Base-by-base conservation (phyloP, 2,329 filamentous ascomycete species). In the Pseudocercospora eumusae region DNA sequence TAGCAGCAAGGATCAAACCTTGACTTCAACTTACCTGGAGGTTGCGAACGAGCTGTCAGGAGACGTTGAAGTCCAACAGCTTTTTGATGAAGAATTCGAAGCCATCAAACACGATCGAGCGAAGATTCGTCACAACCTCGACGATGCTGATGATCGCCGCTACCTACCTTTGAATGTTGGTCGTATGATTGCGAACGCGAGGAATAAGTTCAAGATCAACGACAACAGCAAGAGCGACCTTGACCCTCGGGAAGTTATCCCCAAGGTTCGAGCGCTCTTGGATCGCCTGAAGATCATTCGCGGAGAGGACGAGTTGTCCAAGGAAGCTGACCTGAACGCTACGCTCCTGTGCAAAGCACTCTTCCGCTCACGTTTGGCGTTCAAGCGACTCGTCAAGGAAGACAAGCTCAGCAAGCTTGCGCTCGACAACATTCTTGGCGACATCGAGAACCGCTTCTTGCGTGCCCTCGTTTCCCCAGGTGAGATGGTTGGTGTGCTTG, bases 401-500 rank as follows among this genome's bases (percentile, higher is more conserved):
- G 88, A 96, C 73, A 89, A 88, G 11, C 80, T 99, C 68, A 96
- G 91, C 80, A 95, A 92, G 77, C 84, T 96, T 66, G 93, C 95
- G 1, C 93, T 99, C 73, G 89, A 95, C 65, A 93, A 97, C 74
- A 87, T 99, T 52, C 77, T 99, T 42, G 95, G 95, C 68, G 93
- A 96, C 70, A 82, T 99, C 44, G 91, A 96, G 78, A 92, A 86
- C 73, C 87, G 92, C 64, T 99, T 96, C 84, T 86, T 90, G 36
- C 88, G 90, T 71, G 86, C 93, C 52, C 87, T 90, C 70, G 93
- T 96, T 64, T 91, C 88, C 70, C 93, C 95, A 53, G 95, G 96
- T 74, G 96, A 99, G 76, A 99, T 99, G 95, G 95, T 99, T 60
- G 95, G 95, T 80, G 95, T 99, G 21, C 81, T 99, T 72, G 95